Conservation (phyloP, 768 basidiomycete species). For the Collybiopsis confluens region DNA sequence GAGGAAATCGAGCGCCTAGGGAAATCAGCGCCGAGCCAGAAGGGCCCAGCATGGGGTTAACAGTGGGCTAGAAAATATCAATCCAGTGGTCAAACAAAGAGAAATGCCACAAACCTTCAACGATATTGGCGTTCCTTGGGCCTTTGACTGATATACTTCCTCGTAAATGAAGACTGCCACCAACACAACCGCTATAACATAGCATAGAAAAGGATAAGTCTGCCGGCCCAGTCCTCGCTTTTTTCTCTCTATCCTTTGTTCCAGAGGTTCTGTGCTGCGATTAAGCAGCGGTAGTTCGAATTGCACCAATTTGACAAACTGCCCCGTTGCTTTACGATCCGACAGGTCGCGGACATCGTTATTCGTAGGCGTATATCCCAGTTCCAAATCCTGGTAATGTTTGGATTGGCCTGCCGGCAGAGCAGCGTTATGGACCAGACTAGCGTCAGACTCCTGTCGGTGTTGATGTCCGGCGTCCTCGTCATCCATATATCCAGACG, state of each 20-base stretch:
- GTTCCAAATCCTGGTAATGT: constrained; percentile 54
- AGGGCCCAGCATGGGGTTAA: constrained; percentile 92
- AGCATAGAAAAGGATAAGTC: constrained; percentile 78
- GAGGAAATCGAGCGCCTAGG: constrained; percentile 84
- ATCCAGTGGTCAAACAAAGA: not conserved
- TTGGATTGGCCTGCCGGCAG: constrained; percentile 26
- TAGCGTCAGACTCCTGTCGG: constrained; percentile 27
- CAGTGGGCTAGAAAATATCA: constrained; percentile 48
- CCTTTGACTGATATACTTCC: constrained; percentile 66
- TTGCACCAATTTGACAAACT: not conserved
- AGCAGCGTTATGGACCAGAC: constrained; percentile 46
- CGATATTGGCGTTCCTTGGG: constrained; percentile 81
- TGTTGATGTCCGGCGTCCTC: constrained; percentile 20
- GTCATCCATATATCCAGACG: constrained; percentile 18
- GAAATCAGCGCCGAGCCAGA: constrained; percentile 79
- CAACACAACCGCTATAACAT: constrained; percentile 63
- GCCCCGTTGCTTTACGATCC: not conserved
- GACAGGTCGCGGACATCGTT: not conserved
- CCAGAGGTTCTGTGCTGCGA: constrained; percentile 52
- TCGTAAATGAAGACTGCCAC: constrained; percentile 78
- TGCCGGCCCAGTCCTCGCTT: constrained; percentile 82
- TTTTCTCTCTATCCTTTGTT: constrained; percentile 87
- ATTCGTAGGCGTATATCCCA: not conserved
- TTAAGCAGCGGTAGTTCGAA: not conserved
- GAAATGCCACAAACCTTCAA: constrained; percentile 54